Percentiles rank a stretch among this genome's conserved stretches.
Conservation (phyloP, 768 basidiomycete species). For the Imleria badia region DNA sequence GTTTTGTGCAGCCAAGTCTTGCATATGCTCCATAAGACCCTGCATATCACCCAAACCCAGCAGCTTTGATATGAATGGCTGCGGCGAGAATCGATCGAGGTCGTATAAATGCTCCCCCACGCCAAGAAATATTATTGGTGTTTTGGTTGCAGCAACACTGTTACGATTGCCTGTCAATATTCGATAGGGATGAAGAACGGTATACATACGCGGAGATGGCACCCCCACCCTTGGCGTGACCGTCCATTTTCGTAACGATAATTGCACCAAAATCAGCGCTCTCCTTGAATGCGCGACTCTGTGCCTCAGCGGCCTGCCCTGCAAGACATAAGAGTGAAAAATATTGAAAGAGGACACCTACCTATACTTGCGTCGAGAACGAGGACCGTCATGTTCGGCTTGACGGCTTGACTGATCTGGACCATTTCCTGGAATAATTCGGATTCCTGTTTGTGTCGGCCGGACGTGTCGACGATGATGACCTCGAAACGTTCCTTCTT, state of each 20-base stretch:
- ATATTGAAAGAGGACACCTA: constrained; percentile 22
- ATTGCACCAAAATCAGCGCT: constrained; percentile 97
- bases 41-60: constrained; percentile 96
- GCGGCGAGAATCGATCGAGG: constrained; percentile 91
- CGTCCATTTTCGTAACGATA: constrained; percentile 99
- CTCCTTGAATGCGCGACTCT: constrained; percentile 96
- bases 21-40: constrained; percentile 98
- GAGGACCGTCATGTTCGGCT: constrained; percentile 94
- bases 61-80: constrained; percentile 96
- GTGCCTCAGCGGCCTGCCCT: constrained; percentile 98
- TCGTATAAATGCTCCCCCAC: constrained; percentile 98
- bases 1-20: constrained; percentile 89
- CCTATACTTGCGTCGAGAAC: constrained; percentile 97
- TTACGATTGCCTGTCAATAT: constrained; percentile 9
- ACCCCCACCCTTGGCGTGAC: constrained; percentile 98
- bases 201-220: constrained; percentile 93
- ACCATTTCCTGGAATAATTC: constrained; percentile 99
- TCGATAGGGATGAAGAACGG: background rate
- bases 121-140: constrained; percentile 98
- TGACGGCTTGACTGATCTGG: constrained; percentile 90
- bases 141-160: constrained; percentile 97
- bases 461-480: constrained; percentile 98
- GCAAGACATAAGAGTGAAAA: constrained; percentile 1
- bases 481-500: constrained; percentile 98
- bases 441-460: constrained; percentile 94